These are phyloP conservation scores for Hanseniaspora nectarophila DNA, from an alignment of 805 yeast genomes.

Conservation along the genomic window DNA sequence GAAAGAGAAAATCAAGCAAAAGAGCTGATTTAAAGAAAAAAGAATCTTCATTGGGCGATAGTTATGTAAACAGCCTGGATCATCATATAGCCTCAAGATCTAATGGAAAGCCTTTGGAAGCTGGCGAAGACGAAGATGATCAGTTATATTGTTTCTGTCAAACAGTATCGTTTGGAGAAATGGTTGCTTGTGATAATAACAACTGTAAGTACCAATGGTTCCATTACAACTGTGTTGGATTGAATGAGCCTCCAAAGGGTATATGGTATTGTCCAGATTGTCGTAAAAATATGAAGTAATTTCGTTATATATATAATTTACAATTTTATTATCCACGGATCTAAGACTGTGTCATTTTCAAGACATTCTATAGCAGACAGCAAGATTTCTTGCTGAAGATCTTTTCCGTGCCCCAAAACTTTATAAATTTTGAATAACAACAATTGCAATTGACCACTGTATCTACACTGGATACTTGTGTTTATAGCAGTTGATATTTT, in stretches of 20 bases:
- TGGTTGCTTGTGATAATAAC: slow-evolving; percentile 92
- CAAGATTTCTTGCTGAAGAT: slow-evolving; percentile 1
- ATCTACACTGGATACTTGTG: slow-evolving; percentile 33
- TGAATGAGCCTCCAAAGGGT: slow-evolving; percentile 78
- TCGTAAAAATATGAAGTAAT: slow-evolving; percentile 25
- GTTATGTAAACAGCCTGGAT: not conserved
- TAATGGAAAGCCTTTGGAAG: slow-evolving; percentile 4
- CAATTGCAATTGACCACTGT: slow-evolving; percentile 57
- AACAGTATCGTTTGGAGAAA: slow-evolving; percentile 85
- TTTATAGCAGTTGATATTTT: slow-evolving; percentile 31
- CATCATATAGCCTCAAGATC: not conserved
- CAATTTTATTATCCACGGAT: slow-evolving; percentile 13
- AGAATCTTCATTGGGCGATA: not conserved
- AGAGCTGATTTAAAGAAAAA: not conserved
- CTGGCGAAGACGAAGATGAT: slow-evolving; percentile 47
- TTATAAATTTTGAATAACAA: slow-evolving; percentile 54
- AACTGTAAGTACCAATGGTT: slow-evolving; percentile 90
- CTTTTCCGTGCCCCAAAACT: slow-evolving; percentile 10
- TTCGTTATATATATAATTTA: not conserved
- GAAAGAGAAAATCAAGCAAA: not conserved
- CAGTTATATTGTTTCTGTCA: slow-evolving; percentile 82
- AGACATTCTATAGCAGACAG: slow-evolving; percentile 5
- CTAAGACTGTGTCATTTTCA: slow-evolving; percentile 10
- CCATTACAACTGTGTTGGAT: slow-evolving; percentile 89
- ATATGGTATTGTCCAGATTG: slow-evolving; percentile 94